A percentile compares a stretch with the other conserved stretches of the same genome.
Conservation (phyloP, 139 green algal genomes). For the Chlamydomonas sphaeroides region DNA sequence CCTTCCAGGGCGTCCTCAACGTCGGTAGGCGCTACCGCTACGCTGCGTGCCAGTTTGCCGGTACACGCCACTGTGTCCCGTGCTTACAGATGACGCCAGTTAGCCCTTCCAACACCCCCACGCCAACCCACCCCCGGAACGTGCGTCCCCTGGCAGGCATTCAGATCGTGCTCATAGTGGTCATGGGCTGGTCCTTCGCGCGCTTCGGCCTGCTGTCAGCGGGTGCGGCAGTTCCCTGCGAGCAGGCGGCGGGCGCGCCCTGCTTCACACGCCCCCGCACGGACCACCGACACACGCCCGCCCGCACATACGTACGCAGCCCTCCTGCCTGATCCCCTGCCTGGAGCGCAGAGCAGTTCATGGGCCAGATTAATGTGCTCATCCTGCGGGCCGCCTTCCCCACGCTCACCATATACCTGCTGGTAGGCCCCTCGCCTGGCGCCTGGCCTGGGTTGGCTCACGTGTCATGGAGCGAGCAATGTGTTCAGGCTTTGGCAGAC, state of each 20-base stretch:
- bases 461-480: too few species aligned
- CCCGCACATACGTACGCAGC: too few species aligned
- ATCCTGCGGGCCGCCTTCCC: conserved; percentile 27
- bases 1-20: conserved; percentile 23
- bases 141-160: background rate
- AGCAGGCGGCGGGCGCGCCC: too few species aligned
- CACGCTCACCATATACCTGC: conserved; percentile 28
- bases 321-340: too few species aligned
- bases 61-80: background rate
- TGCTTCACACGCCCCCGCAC: too few species aligned
- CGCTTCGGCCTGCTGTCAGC: background rate
- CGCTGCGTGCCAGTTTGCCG: background rate
- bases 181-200: conserved; percentile 12
- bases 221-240: too few species aligned
- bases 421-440: background rate
- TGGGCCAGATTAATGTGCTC: conserved; percentile 29
- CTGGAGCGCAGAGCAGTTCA: conserved; percentile 34
- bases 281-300: too few species aligned
- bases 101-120: background rate
- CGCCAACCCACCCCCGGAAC: background rate
- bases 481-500: too few species aligned
- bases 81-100: background rate
- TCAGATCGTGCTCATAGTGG: conserved; percentile 28
- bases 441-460: background rate
- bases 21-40: background rate